Base-by-base conservation (phyloP, 108 stramenopile genomes). In the Nitzschia sp. region DNA sequence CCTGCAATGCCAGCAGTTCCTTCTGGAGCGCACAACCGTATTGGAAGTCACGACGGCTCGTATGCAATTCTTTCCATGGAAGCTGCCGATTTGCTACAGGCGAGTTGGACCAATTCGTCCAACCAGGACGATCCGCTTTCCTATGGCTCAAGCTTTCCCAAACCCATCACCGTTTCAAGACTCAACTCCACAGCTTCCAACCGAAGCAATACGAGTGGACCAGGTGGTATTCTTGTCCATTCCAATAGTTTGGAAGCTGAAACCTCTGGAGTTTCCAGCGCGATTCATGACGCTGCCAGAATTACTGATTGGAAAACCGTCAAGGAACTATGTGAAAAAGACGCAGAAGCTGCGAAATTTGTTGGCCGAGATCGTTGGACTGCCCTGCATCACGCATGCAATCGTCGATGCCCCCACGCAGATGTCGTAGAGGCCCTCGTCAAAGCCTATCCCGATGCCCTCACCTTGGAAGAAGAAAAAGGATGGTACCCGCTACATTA, bases 401-500 rank as follows among this genome's bases (percentile, higher is more conserved):
- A 83, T 43, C 77, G 90, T 21, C 85, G 90, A 11, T 90, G 89
- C 69, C 90, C 90, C 48, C 50, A 67, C 20, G 57, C 84, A 6
- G 76, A 88, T 39, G 87, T 88, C 5, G 81, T 85, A 9, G 78
- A 86, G 24, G 69, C 82, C 9, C 56, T 91, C 17, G 67, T 91
- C n/a, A 44, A 34, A 37, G 90, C 85, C 8, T 81, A 83, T 82
- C 90, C 90, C 26, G 77, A 80, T 54, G 86, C 90, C 7, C 63
- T 91, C 22, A 51, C 71, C 8, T 11, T 78, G 38, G 57, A 69
- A 50, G 79, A 80, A 53, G 80, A 88, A 29, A 84, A 85, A 41
- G 87, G 87, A 56, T 87, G 84, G 90, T 74, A 76, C 2, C 90
- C 90, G 10, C 62, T 92, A 6, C 87, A 89, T 71, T 83, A 80